These are phyloP conservation scores for Suhomyces canberraensis DNA, from an alignment of 805 yeast genomes.

Conservation along the genomic window DNA sequence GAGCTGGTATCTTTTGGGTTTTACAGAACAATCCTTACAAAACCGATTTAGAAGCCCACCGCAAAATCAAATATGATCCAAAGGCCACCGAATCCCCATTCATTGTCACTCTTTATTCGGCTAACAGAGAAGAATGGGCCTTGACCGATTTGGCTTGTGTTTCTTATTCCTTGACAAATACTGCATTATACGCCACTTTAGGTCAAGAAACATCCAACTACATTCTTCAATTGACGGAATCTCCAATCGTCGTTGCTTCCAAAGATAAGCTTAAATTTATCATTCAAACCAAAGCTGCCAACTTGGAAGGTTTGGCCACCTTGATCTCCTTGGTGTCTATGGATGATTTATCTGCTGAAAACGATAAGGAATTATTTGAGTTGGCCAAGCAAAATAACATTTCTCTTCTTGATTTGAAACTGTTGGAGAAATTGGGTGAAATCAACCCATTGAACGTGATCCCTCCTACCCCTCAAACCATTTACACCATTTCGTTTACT, in stretches of 20 bases:
- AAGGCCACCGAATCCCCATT: conserved; percentile 32
- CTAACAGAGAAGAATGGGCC: conserved; percentile 66
- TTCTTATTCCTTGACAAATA: conserved; percentile 36
- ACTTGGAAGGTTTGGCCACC: conserved; percentile 22
- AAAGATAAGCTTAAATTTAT: conserved; percentile 29
- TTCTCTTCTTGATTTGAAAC: conserved; percentile 21
- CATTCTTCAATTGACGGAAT: conserved; percentile 57
- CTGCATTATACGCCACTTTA: conserved; percentile 32
- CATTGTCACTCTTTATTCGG: conserved; percentile 53
- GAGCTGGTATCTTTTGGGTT: conserved; percentile 38
- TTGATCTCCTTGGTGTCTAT: conserved; percentile 36
- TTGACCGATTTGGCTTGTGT: conserved; percentile 66
- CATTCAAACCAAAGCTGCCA: conserved; percentile 25
- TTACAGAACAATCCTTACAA: conserved; percentile 32
- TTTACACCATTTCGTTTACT: conserved; percentile 42
- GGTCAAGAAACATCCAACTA: conserved; percentile 58
- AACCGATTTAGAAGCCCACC: conserved; percentile 22
- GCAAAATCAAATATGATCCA: conserved; percentile 19
- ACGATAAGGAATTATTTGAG: conserved; percentile 11
- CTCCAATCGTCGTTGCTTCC: conserved; percentile 47
- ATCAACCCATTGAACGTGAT: conserved; percentile 21
- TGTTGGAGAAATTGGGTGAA: conserved; percentile 39
- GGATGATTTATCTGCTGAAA: conserved; percentile 21
- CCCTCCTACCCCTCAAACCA: conserved; percentile 31
- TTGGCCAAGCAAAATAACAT: conserved; percentile 18